Percentiles rank a stretch among this genome's conserved stretches.
Conservation (phyloP, 1,139 yeast species). For the Arxiozyma heterogenica region DNA sequence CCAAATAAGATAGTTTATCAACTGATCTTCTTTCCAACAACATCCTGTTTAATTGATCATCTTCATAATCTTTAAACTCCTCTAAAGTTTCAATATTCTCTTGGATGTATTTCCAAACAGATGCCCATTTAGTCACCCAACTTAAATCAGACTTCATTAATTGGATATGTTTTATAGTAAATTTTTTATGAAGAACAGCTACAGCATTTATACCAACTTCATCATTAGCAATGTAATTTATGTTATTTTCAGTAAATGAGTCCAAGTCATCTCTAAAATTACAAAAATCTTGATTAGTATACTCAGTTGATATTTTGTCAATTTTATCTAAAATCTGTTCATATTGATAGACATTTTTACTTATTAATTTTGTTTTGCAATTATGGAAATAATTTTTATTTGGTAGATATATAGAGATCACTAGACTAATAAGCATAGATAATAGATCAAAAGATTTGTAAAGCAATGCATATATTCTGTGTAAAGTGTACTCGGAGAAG, state of each 20-base stretch:
- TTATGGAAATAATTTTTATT: conserved; percentile 16
- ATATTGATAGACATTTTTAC: conserved; percentile 23
- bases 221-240: background rate
- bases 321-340: conserved; percentile 13
- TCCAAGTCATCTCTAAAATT: conserved; percentile 3
- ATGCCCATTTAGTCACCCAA: conserved; percentile 14
- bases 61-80: conserved; percentile 10
- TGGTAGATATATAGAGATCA: conserved; percentile 24
- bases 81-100: conserved; percentile 11
- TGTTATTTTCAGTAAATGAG: conserved; percentile 12
- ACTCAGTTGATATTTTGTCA: background rate
- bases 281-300: conserved; percentile 1
- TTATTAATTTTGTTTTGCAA: conserved; percentile 14
- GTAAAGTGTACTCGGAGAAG: conserved; percentile 38
- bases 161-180: conserved; percentile 1
- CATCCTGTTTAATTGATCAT: conserved; percentile 17
- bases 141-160: conserved; percentile 11
- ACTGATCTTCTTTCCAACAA: conserved; percentile 22
- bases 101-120: conserved; percentile 21
- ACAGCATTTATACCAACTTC: background rate
- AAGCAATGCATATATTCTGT: conserved; percentile 37
- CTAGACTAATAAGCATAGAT: conserved; percentile 15
- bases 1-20: conserved; percentile 22
- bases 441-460: conserved; percentile 16
- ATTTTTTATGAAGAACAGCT: conserved; percentile 1